These are phyloP conservation scores for Sutorius australiensis DNA, from an alignment of 768 basidiomycete species.

Conservation along the genomic window DNA sequence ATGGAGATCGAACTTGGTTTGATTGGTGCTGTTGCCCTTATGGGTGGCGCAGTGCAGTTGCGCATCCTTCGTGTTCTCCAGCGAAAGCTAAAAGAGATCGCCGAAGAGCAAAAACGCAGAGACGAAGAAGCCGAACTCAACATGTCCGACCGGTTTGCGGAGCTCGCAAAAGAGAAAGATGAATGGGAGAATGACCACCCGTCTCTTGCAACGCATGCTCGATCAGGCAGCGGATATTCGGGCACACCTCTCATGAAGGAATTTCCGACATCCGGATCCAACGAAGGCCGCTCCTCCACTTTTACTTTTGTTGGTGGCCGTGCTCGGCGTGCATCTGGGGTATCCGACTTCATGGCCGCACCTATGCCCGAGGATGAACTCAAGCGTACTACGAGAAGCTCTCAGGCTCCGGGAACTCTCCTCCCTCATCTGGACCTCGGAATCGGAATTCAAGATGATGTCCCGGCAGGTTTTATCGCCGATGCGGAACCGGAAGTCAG, in stretches of 20 bases:
- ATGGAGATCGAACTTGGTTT: slow-evolving; percentile 95
- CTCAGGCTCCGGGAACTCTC: slow-evolving; percentile 48
- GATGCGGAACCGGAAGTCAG: slow-evolving; percentile 33
- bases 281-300: slow-evolving; percentile 39
- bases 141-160: slow-evolving; percentile 66
- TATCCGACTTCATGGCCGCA: slow-evolving; percentile 71
- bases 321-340: slow-evolving; percentile 57
- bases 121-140: slow-evolving; percentile 74
- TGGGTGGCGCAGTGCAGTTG: slow-evolving; percentile 88
- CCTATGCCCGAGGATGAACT: slow-evolving; percentile 60
- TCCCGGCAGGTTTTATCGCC: slow-evolving; percentile 67
- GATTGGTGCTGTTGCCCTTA: slow-evolving; percentile 75
- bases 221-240: slow-evolving; percentile 62
- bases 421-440: slow-evolving; percentile 76
- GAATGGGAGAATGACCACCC: slow-evolving; percentile 90
- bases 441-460: slow-evolving; percentile 66
- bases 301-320: slow-evolving; percentile 53
- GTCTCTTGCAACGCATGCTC: slow-evolving; percentile 52
- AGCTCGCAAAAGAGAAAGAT: slow-evolving; percentile 62
- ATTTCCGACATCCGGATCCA: slow-evolving; percentile 47
- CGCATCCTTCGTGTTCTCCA: slow-evolving; percentile 79
- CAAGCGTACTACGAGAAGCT: slow-evolving; percentile 44
- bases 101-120: slow-evolving; percentile 64
- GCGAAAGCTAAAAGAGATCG: slow-evolving; percentile 74
- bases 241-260: slow-evolving; percentile 66